Conservation (phyloP, 2,329 filamentous ascomycete species). For the Fusarium sublunatum region DNA sequence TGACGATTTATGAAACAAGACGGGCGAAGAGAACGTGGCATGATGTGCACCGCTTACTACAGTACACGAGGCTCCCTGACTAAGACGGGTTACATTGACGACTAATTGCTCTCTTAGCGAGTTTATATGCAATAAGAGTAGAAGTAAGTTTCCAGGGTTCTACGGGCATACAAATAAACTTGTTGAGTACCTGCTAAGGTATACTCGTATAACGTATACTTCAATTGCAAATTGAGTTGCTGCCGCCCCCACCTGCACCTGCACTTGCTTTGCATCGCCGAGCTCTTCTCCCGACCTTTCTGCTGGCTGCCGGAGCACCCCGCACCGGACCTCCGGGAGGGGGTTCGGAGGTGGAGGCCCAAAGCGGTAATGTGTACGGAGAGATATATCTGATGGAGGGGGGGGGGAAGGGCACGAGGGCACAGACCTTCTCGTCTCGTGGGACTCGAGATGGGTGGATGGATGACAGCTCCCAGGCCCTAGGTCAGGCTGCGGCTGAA, state of each 20-base stretch:
- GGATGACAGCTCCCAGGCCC: slow-evolving; percentile 8
- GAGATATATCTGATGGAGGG: no score
- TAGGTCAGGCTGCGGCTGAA: slow-evolving; percentile 19
- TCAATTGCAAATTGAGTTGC: background rate
- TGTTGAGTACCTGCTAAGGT: no score
- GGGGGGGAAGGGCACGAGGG: background rate
- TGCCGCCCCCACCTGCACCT: no score
- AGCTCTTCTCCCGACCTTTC: slow-evolving; percentile 16
- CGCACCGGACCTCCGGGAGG: slow-evolving; percentile 23
- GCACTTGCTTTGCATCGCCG: slow-evolving; percentile 5
- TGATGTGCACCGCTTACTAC: no score
- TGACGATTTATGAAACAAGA: background rate
- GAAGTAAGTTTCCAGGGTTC: no score
- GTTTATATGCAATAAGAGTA: no score
- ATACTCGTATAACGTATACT: no score
- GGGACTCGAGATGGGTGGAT: background rate
- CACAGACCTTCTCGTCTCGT: slow-evolving; percentile 4
- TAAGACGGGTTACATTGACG: no score
- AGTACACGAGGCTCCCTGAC: no score
- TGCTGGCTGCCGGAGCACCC: slow-evolving; percentile 18
- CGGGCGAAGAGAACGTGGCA: no score
- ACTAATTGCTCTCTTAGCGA: no score
- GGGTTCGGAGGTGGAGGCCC: slow-evolving; percentile 21
- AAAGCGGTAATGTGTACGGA: slow-evolving; percentile 27
- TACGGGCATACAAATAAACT: no score